Base-by-base conservation (phyloP, 1,139 yeast genomes). In the Williopsis jadinii region DNA sequence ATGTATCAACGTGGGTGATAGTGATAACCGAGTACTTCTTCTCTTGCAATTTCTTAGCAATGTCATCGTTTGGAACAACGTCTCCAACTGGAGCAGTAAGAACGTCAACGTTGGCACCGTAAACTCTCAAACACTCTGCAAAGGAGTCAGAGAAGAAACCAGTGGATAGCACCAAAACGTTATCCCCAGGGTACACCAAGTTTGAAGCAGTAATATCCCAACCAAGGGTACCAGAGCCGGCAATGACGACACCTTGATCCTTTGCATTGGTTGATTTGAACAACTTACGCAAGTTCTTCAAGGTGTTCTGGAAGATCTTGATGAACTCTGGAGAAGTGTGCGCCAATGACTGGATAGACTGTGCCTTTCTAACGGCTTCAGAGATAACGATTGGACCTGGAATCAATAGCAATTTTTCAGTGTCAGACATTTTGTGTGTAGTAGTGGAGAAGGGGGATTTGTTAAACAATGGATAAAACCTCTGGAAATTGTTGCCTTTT, bases 351-450 rank as follows among this genome's bases (percentile, higher is more conserved):
- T 92, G 94, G 36, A 86, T 82, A 35, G 88, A 69, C 84, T 85
- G 83, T 42, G 96, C 95, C 37, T 70, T 68, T 53, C 85, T 75
- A 39, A 90, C 97, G 46, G 71, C 76, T 53, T 84, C 87, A 40
- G 90, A 81, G 63, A 90, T 81, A 63, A 85, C 94, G 60, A 90
- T 84, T 46, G 97, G 97, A 38, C 97, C 97, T 33, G 97, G 97
- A 53, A 88, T 85, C 70, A 88, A 68, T 53, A 88, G 73, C 12
- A 61, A 47, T 42, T 57, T 53, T 30, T 53, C 54, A 38, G 40
- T 41, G n/a, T 40, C 41, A 13, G 52, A 45, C 54, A 49, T 48
- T 15, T 28, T 15, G 9, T 26, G 13, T 24, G 37, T 24, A 28
- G 33, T 28, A 10, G 31, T 32, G 11, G 26, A 14, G 26, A 8